These are phyloP conservation scores for Talaromyces thailandensis DNA, from an alignment of 495 filamentous ascomycete species.

Conservation along the genomic window DNA sequence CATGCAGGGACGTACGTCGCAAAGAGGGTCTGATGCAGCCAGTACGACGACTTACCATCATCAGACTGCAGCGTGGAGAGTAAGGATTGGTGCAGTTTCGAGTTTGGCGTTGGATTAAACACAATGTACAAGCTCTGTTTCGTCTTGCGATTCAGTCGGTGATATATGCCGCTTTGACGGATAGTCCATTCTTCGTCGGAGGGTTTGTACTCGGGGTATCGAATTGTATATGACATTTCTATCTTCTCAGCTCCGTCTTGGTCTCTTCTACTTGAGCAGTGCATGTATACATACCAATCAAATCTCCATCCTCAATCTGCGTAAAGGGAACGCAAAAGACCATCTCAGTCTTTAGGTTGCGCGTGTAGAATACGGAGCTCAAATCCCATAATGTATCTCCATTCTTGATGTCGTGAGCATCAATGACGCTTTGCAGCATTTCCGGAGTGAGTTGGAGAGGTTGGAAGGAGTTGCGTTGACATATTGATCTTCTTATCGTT, in stretches of 20 bases:
- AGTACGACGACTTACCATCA: slow-evolving; percentile 9
- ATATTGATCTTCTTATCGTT: slow-evolving; percentile 27
- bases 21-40: slow-evolving; percentile 28
- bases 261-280: background rate
- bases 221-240: slow-evolving; percentile 3
- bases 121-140: background rate
- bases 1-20: slow-evolving; percentile 27
- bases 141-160: background rate
- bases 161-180: slow-evolving; percentile 3
- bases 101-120: slow-evolving; percentile 1
- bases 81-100: background rate
- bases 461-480: slow-evolving; percentile 32
- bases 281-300: background rate
- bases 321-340: slow-evolving; percentile 17
- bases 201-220: slow-evolving; percentile 2
- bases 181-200: slow-evolving; percentile 2
- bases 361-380: slow-evolving; percentile 29
- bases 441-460: slow-evolving; percentile 25
- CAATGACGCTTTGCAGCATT: slow-evolving; percentile 17
- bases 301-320: background rate
- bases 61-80: background rate
- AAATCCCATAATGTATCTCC: slow-evolving; percentile 19
- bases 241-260: background rate
- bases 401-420: background rate
- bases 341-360: slow-evolving; percentile 25